Evolutionary conservation across 148 eudicot genomes (phyloP).

Genomic region (Amaranthus hypochondriacus): DNA sequence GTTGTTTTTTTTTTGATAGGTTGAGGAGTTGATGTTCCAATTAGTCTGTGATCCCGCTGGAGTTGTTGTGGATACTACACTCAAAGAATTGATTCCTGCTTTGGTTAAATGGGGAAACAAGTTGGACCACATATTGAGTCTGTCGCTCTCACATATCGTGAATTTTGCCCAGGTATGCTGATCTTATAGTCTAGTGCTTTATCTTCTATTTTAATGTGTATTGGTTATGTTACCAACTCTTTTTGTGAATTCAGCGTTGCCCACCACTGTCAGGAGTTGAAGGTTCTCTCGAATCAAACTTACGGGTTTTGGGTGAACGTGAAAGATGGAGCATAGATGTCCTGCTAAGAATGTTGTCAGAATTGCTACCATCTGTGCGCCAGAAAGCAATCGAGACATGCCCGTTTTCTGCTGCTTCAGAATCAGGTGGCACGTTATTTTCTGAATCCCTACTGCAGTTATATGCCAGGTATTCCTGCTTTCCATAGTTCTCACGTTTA

Average conservation of each 20-base stretch:
- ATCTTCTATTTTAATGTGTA: constrained; percentile 2
- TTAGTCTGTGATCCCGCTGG: constrained; percentile 95
- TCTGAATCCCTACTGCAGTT: constrained; percentile 61
- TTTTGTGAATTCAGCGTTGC: constrained; percentile 58
- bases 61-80: constrained; percentile 82
- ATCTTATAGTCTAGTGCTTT: constrained; percentile 9
- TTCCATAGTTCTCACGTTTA: constrained; percentile 2
- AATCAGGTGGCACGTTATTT: constrained; percentile 42
- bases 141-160: constrained; percentile 62
- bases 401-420: constrained; percentile 60
- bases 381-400: constrained; percentile 79
- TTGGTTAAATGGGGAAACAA: constrained; percentile 79
- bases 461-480: constrained; percentile 56
- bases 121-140: constrained; percentile 63
- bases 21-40: constrained; percentile 98
- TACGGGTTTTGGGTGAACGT: constrained; percentile 88
- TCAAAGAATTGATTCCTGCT: constrained; percentile 81
- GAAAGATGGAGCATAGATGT: constrained; percentile 97
- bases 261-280: constrained; percentile 98
- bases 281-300: constrained; percentile 84
- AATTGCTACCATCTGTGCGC: constrained; percentile 67
- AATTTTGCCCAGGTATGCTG: constrained; percentile 66
- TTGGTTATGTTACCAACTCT: constrained; percentile 13
- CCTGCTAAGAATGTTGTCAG: constrained; percentile 64
- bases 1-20: constrained; percentile 52